A percentile compares a stretch with the other conserved stretches of the same genome.
These are phyloP conservation scores for Microbotryum saponariae DNA, from an alignment of 1,284 basidiomycete species.

Conservation along the genomic window DNA sequence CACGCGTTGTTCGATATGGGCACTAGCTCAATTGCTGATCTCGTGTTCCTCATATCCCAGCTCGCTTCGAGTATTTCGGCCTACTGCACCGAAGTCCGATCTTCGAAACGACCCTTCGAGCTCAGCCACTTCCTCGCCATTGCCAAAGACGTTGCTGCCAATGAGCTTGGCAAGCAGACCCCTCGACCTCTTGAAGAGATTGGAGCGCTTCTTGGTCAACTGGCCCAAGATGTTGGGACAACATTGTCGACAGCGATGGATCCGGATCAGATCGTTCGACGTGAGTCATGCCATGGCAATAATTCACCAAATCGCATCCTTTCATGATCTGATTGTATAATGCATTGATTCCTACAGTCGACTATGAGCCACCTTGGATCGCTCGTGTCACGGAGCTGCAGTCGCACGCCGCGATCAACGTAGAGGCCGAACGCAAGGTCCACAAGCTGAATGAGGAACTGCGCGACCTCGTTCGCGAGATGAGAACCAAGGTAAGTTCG, in stretches of 20 bases:
- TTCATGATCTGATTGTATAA: not conserved
- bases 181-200: constrained; percentile 62
- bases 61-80: constrained; percentile 77
- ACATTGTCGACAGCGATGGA: constrained; percentile 65
- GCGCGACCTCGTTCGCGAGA: constrained; percentile 70
- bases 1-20: not conserved
- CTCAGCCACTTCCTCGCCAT: constrained; percentile 61
- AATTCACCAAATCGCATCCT: not conserved
- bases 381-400: constrained; percentile 80
- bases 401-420: constrained; percentile 69
- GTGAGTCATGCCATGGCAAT: constrained; percentile 46
- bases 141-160: constrained; percentile 61
- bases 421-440: constrained; percentile 83
- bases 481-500: constrained; percentile 53
- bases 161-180: constrained; percentile 58
- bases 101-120: constrained; percentile 66
- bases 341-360: constrained; percentile 48
- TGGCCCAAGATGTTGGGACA: constrained; percentile 62
- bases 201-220: constrained; percentile 57
- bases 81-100: constrained; percentile 65
- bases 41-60: constrained; percentile 41
- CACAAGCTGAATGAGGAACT: constrained; percentile 79
- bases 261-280: constrained; percentile 65
- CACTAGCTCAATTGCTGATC: not conserved
- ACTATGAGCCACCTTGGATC: constrained; percentile 76